Conservation (phyloP, 2,329 filamentous ascomycete species). For the Herpotrichia juniperi region DNA sequence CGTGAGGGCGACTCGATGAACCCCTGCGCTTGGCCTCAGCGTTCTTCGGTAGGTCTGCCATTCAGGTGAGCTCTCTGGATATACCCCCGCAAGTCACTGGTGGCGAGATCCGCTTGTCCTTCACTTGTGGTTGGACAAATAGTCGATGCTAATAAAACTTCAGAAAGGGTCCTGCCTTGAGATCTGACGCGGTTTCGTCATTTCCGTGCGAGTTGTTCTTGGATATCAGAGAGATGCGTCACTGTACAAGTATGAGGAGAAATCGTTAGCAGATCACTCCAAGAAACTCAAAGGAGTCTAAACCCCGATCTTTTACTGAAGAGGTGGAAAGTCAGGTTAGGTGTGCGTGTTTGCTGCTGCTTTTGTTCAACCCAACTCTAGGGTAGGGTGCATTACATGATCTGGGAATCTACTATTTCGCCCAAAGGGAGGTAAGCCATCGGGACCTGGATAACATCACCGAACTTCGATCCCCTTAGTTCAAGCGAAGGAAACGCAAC, state of each 20-base stretch:
- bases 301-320: not conserved
- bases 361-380: not conserved
- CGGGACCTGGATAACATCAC: not conserved
- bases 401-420: slow-evolving; percentile 4
- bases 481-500: not conserved
- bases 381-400: not conserved
- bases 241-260: no score
- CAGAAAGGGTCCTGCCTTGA: no score
- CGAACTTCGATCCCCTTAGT: not conserved
- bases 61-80: slow-evolving; percentile 7
- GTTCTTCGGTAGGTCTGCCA: slow-evolving; percentile 10
- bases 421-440: slow-evolving; percentile 1
- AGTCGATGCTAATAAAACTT: not conserved
- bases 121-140: no score
- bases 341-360: not conserved
- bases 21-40: slow-evolving; percentile 8
- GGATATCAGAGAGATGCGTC: no score
- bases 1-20: not conserved
- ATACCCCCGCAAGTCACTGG: slow-evolving; percentile 10
- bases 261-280: no score
- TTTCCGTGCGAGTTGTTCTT: no score
- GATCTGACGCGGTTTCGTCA: no score
- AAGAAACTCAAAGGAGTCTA: no score
- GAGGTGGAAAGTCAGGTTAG: not conserved
- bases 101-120: not conserved